Evolutionary conservation across 2,329 filamentous ascomycete species (phyloP), one percentile per base, ranked within the genome.

Genomic region (Sporothrix humicola): DNA sequence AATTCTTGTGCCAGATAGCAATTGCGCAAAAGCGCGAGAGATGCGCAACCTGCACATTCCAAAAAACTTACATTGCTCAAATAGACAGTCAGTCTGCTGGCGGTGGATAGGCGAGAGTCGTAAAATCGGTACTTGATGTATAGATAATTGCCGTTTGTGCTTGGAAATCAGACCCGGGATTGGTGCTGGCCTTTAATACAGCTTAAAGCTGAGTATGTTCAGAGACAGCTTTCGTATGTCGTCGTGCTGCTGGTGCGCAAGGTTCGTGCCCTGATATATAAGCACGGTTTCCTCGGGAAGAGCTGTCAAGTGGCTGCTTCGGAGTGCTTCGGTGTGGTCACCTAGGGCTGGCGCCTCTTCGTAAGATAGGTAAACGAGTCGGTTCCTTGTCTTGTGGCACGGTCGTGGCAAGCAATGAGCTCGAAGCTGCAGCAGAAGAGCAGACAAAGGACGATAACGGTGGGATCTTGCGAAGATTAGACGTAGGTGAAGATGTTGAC

Each of bases 191-290:
- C 26, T 44, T 42, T 20, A 37, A 63, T 42, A 37, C 17, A 13
- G 8, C 5, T 20, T 7, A 13, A 48, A 17, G 61, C 20, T 26
- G 12, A 20, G 20, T 12, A 26, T 20, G 23, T 3, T 23, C 12
- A 20, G 15, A 20, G 26, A 20, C n/a, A 23, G n/a, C 23, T n/a
- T 26, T 54, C 17, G 48, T 15, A 5, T 69, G 26, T 54, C 42
- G 61, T 66, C 61, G 66, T 52, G 17, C 52, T 15, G 50, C 5
- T 12, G 68, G 17, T 12, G 37, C 23, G 10, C 12, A 37, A 70
- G 37, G 68, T n/a, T 59, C 68, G 68, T 46, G n/a, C 5, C 50
- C 46, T 58, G 68, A 70, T 70, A 59, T 70, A 58, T 70, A 70
- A 59, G 52, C 68, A 46, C 68, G 68, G 68, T 58, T 26, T 46